phyloP scores from a whole-genome alignment of 352 stramenopile genomes.

The Elongisporangium anandrum region DNA sequence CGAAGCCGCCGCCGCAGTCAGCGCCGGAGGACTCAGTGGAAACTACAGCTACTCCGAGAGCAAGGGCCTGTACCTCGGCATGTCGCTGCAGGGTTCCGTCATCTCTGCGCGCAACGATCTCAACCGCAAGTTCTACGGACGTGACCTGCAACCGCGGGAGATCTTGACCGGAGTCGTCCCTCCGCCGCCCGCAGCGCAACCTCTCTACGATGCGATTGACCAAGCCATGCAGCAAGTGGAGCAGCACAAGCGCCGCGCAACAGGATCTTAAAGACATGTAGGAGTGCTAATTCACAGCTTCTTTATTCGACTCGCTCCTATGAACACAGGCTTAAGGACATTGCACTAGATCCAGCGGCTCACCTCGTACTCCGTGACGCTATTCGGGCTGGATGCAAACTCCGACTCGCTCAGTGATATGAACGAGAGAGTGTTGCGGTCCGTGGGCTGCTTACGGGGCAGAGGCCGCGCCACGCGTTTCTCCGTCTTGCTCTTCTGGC shows the following conservation, averaged over 20 bases:
- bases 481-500: neutral
- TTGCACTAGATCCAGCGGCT: neutral
- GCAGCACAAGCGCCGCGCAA: conserved; percentile 15
- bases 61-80: conserved; percentile 88
- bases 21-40: conserved; percentile 42
- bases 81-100: conserved; percentile 88
- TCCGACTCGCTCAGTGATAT: neutral
- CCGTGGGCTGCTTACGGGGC: neutral
- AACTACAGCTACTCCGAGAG: conserved; percentile 92
- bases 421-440: neutral
- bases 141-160: conserved; percentile 36
- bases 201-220: conserved; percentile 58
- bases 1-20: conserved; percentile 50
- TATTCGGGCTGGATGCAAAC: neutral
- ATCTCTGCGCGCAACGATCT: conserved; percentile 77
- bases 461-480: neutral
- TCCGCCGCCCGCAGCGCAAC: conserved; percentile 34
- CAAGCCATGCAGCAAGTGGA: conserved; percentile 36
- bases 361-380: neutral
- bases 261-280: neutral
- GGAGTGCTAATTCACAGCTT: neutral
- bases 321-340: neutral
- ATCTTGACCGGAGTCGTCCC: conserved; percentile 38
- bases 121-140: conserved; percentile 92
- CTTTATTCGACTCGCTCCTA: neutral